Base-by-base conservation (phyloP, 2,329 filamentous ascomycete species). In the Xylariaceae sp. region DNA sequence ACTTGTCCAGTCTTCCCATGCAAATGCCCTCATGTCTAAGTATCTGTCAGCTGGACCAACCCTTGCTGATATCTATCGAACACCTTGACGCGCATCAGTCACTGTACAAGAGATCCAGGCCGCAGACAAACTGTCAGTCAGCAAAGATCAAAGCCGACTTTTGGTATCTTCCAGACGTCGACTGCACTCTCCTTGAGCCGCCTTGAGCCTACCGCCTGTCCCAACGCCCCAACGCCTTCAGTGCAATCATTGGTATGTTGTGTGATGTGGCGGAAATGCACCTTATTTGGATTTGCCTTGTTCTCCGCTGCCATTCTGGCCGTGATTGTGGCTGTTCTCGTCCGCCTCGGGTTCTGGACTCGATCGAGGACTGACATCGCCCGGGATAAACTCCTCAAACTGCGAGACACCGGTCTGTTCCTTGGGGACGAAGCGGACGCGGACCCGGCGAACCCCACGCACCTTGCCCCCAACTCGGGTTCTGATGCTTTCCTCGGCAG, bases 361-460 rank as follows among this genome's bases (percentile, higher is more conserved):
- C 25, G 60, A 64, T 47, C 63, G 61, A 11, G 68, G 63, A 47
- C 69, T 77, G 8, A 82, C 64, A 43, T 82, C 72, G 3, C 74
- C 73, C 2, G 71, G 61, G 42, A 89, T 83, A 50, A 88, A 89
- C 57, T 96, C 88, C 54, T 94, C 84, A 40, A 83, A 79, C 49
- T 61, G 64, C 17, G 47, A 80, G 72, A 65, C 64, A 19, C 65
- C 59, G 10, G 64, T 58, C 18, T 70, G 68, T 13, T 83, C 79
- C 46, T 76, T 75, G 23, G 82, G 74, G 19, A 92, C 75, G 55
- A 96, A 96, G 26, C 88, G 79, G 32, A 96, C 73, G 41, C 83
- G 81, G 21, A 98, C 75, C 43, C 83, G 77, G 57, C 87, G 80
- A 24, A 92, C 86, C 1, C 92, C 90, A 39, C 85, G 77, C 11